Evolutionary conservation across 1,284 basidiomycete genomes (phyloP).

Genomic region (Rhodotorula sp.): DNA sequence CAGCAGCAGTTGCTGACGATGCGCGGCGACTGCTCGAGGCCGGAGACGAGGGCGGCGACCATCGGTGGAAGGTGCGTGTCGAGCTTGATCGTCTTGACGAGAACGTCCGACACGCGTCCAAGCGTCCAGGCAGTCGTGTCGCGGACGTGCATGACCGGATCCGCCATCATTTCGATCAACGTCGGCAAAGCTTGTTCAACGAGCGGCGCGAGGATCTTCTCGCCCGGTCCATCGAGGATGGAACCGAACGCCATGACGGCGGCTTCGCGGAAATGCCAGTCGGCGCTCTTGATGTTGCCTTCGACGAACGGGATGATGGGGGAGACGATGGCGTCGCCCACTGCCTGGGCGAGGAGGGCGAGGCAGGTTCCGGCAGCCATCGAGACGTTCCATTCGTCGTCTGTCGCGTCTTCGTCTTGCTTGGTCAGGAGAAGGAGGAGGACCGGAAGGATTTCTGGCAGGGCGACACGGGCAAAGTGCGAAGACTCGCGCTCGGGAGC

Average conservation of each 20-base stretch:
- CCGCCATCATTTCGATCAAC: conserved; percentile 92
- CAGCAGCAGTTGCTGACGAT: conserved; percentile 95
- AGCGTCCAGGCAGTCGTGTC: conserved; percentile 98
- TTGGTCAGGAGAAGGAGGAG: conserved; percentile 82
- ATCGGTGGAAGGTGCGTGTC: conserved; percentile 84
- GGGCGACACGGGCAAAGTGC: conserved; percentile 89
- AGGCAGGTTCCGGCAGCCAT: conserved; percentile 98
- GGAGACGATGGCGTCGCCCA: conserved; percentile 85
- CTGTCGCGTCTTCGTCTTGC: conserved; percentile 95
- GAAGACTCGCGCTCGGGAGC: conserved; percentile 74
- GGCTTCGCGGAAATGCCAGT: conserved; percentile 95
- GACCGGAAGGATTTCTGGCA: conserved; percentile 92
- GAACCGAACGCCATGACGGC: conserved; percentile 98
- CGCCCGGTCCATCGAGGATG: conserved; percentile 93
- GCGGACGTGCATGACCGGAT: conserved; percentile 81
- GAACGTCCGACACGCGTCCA: conserved; percentile 87
- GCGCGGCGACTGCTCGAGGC: conserved; percentile 71
- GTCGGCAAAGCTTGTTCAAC: conserved; percentile 92
- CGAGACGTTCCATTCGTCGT: conserved; percentile 97
- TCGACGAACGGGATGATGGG: conserved; percentile 98
- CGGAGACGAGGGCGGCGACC: conserved; percentile 76
- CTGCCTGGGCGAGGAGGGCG: conserved; percentile 81
- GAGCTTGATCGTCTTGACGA: conserved; percentile 82
- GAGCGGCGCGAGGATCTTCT: conserved; percentile 77
- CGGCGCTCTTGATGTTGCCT: conserved; percentile 79